phyloP scores from a whole-genome alignment of 352 stramenopile species.

The Phytophthora citrophthora region DNA sequence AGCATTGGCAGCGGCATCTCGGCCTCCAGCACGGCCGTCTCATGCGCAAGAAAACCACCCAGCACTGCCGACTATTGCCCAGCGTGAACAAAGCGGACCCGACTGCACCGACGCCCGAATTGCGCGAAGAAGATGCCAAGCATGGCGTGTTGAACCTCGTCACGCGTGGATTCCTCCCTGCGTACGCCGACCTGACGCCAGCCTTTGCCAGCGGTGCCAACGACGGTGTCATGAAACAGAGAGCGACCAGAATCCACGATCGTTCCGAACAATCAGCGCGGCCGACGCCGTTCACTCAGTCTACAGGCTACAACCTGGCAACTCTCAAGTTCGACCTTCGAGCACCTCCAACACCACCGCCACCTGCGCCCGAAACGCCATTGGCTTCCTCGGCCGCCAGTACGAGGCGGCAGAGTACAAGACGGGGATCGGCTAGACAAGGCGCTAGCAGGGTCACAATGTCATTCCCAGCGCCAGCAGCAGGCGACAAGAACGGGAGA shows the following conservation, averaged over 20 bases:
- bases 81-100: conserved; percentile 78
- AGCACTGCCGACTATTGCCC: conserved; percentile 62
- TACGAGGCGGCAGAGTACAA: conserved; percentile 19
- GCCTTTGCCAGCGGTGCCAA: conserved; percentile 58
- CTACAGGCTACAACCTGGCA: conserved; percentile 75
- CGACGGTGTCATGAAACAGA: conserved; percentile 62
- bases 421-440: conserved; percentile 14
- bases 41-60: conserved; percentile 68
- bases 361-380: neutral
- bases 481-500: conserved; percentile 6
- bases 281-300: conserved; percentile 59
- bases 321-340: conserved; percentile 82
- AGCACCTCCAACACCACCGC: conserved; percentile 4
- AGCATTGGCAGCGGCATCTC: conserved; percentile 24
- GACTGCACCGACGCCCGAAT: conserved; percentile 50
- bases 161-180: conserved; percentile 73
- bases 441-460: conserved; percentile 36
- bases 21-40: conserved; percentile 37
- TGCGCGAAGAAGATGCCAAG: conserved; percentile 65
- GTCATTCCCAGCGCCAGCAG: conserved; percentile 29
- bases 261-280: conserved; percentile 58
- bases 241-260: conserved; percentile 59
- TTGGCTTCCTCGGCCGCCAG: neutral
- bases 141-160: conserved; percentile 72
- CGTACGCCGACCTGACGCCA: conserved; percentile 64